Evolutionary conservation across 108 stramenopile genomes (phyloP).

Genomic region (Epipyxis sp.): DNA sequence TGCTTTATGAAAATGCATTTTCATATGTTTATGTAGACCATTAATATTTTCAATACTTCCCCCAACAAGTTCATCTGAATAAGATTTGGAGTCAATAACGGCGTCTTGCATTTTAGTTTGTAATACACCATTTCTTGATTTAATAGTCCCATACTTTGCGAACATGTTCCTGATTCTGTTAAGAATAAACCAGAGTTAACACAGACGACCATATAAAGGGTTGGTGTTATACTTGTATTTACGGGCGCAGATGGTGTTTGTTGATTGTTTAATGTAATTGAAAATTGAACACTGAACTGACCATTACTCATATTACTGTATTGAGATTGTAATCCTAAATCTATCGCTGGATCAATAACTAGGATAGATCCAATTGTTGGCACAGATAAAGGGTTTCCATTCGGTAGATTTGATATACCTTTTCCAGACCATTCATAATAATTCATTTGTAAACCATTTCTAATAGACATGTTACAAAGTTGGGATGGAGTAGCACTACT

Average conservation of each 20-base stretch:
- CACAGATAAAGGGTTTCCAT: neutral
- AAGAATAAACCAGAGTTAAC: neutral
- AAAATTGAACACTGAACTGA: neutral
- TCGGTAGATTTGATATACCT: neutral
- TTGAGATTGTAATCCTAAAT: neutral
- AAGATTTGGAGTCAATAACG: neutral
- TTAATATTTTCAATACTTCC: neutral
- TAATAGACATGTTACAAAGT: conserved; percentile 2
- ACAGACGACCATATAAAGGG: neutral
- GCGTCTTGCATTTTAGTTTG: neutral
- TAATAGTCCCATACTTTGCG: neutral
- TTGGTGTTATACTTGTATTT: neutral
- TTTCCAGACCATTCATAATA: conserved; percentile 1
- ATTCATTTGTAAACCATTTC: conserved; percentile 2
- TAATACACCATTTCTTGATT: neutral
- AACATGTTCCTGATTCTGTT: neutral
- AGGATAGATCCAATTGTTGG: neutral
- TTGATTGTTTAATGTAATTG: neutral
- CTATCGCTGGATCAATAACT: conserved; percentile 10
- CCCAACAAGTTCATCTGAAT: neutral
- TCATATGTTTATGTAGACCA: neutral
- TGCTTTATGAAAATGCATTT: neutral
- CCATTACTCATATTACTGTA: neutral
- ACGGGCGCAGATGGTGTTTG: too few species aligned
- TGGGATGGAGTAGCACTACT: neutral